phyloP scores from a whole-genome alignment of 2,329 filamentous ascomycete species.

The Karstenula rhodostoma region DNA sequence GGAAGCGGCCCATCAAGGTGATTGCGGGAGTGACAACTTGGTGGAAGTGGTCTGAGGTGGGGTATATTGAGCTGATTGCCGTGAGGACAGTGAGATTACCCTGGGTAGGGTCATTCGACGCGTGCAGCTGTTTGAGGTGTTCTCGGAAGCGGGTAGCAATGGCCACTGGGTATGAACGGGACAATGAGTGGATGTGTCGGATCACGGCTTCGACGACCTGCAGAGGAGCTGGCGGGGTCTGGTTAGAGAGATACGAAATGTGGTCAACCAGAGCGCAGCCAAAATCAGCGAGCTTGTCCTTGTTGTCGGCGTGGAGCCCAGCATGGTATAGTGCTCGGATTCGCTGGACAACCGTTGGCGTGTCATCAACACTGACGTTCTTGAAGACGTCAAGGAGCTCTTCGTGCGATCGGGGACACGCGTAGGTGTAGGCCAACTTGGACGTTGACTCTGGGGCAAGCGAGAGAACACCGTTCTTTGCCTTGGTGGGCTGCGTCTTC shows the following conservation, averaged over 20 bases:
- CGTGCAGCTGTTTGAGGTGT: slow-evolving; percentile 68
- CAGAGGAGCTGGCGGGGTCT: slow-evolving; percentile 65
- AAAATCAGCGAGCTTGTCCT: slow-evolving; percentile 78
- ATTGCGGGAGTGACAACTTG: slow-evolving; percentile 91
- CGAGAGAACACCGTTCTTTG: slow-evolving; percentile 53
- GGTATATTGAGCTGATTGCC: slow-evolving; percentile 84
- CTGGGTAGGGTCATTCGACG: slow-evolving; percentile 61
- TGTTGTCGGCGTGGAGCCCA: slow-evolving; percentile 84
- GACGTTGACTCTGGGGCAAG: slow-evolving; percentile 54
- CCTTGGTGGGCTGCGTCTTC: slow-evolving; percentile 36
- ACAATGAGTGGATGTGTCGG: slow-evolving; percentile 90
- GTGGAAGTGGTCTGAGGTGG: slow-evolving; percentile 97
- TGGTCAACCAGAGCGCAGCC: slow-evolving; percentile 72
- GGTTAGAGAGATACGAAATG: slow-evolving; percentile 65
- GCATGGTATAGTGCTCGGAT: slow-evolving; percentile 93
- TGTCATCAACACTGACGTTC: slow-evolving; percentile 67
- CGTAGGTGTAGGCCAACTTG: slow-evolving; percentile 80
- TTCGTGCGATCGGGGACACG: slow-evolving; percentile 79
- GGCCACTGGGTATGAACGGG: slow-evolving; percentile 81
- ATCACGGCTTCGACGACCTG: slow-evolving; percentile 78
- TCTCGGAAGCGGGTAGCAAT: slow-evolving; percentile 79
- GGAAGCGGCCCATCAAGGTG: slow-evolving; percentile 81
- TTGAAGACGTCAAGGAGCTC: slow-evolving; percentile 74
- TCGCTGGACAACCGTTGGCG: slow-evolving; percentile 83
- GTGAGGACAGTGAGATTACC: slow-evolving; percentile 86